phyloP scores from a whole-genome alignment of 768 basidiomycete species.

The Mycena haematopus region DNA sequence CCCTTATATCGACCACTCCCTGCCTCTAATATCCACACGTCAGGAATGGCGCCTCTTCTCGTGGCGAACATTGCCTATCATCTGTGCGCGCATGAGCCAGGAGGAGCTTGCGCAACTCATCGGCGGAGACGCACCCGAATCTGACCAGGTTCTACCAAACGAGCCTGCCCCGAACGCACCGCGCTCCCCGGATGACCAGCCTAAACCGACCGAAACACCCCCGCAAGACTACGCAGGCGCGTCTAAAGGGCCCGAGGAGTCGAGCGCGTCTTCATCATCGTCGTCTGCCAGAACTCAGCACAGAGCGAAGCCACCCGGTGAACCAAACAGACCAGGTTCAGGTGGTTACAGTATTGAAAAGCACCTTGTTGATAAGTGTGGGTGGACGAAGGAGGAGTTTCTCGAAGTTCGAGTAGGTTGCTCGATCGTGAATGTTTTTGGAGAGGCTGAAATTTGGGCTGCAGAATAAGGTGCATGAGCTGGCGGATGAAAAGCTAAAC shows the following conservation, averaged over 20 bases:
- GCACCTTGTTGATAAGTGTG: not conserved
- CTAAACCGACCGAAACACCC: no score
- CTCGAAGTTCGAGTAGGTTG: not conserved
- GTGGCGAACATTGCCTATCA: not conserved
- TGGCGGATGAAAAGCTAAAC: not conserved
- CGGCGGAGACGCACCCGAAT: not conserved
- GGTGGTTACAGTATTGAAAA: not conserved
- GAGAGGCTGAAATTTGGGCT: not conserved
- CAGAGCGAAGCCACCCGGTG: not conserved
- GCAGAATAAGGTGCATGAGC: not conserved
- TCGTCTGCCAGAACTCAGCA: not conserved
- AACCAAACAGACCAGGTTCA: constrained; percentile 6
- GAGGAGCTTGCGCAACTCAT: constrained; percentile 1
- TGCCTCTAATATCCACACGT: not conserved
- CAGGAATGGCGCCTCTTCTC: not conserved
- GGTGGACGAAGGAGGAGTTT: constrained; percentile 1
- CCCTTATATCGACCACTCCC: not conserved
- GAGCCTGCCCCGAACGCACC: not conserved
- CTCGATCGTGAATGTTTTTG: not conserved
- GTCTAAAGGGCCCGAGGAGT: not conserved
- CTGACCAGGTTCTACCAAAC: no score
- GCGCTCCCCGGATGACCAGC: not conserved
- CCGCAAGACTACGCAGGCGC: not conserved
- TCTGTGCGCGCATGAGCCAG: not conserved
- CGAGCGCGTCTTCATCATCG: no score